phyloP scores from a whole-genome alignment of 1,284 basidiomycete genomes.

The Blastosporella zonata region DNA sequence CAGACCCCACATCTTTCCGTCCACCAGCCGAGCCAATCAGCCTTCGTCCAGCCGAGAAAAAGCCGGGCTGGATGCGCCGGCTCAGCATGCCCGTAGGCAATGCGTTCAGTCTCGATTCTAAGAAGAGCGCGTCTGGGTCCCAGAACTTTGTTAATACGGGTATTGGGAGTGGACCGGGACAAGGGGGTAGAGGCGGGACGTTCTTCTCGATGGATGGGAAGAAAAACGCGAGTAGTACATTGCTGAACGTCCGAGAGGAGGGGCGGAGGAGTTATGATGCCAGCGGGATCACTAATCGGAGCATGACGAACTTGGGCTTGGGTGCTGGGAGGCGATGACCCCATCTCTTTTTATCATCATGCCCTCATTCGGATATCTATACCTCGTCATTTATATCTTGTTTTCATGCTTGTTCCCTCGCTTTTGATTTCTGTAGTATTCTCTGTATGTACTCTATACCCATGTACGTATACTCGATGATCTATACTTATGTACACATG shows the following conservation, averaged over 20 bases:
- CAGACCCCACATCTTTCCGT: conserved; percentile 36
- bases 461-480: background rate
- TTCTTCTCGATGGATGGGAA: conserved; percentile 40
- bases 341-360: background rate
- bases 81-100: conserved; percentile 70
- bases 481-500: too few relatives aligned
- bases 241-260: conserved; percentile 33
- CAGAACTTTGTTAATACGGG: conserved; percentile 20
- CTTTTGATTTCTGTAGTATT: background rate
- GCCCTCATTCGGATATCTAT: background rate
- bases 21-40: conserved; percentile 41
- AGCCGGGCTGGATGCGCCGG: conserved; percentile 66
- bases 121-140: conserved; percentile 27
- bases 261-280: conserved; percentile 46
- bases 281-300: conserved; percentile 39
- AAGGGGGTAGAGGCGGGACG: conserved; percentile 20
- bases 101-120: conserved; percentile 49
- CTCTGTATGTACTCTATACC: background rate
- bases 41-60: conserved; percentile 50
- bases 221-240: conserved; percentile 40
- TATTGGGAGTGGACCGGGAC: conserved; percentile 9
- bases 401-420: background rate
- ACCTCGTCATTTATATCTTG: too few relatives aligned
- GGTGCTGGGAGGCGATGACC: conserved; percentile 3
- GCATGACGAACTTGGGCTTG: conserved; percentile 34